Percentiles rank a stretch among this genome's conserved stretches.
Evolutionary conservation across 805 yeast species (phyloP).

Genomic region (Lipomyces yamanashiensis): DNA sequence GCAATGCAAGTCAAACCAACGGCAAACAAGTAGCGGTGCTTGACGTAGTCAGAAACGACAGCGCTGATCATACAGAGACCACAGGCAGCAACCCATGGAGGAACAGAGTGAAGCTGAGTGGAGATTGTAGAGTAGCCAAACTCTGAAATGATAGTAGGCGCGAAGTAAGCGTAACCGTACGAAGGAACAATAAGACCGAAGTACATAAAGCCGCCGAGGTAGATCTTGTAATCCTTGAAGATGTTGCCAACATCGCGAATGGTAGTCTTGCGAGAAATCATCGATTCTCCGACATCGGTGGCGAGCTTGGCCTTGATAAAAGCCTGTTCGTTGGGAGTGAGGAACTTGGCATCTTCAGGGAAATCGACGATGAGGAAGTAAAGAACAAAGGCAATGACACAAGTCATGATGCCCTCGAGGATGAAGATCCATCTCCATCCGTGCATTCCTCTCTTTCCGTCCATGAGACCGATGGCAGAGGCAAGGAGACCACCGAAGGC

Average conservation of each 20-base stretch:
- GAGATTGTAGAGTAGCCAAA: constrained; percentile 70
- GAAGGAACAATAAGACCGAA: constrained; percentile 73
- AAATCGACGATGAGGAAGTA: constrained; percentile 66
- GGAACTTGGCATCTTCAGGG: constrained; percentile 68
- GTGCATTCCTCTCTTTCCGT: constrained; percentile 50
- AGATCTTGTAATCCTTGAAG: constrained; percentile 64
- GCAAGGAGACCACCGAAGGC: constrained; percentile 80
- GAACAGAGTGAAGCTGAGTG: constrained; percentile 81
- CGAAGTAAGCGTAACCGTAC: constrained; percentile 75
- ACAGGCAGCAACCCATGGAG: constrained; percentile 82
- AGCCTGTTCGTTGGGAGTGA: constrained; percentile 56
- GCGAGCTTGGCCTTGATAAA: constrained; percentile 65
- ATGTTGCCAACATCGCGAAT: constrained; percentile 59
- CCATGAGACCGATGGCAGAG: constrained; percentile 61
- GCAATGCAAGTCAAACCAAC: constrained; percentile 46
- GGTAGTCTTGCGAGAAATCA: constrained; percentile 55
- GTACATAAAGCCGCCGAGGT: constrained; percentile 63
- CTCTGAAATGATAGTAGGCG: constrained; percentile 65
- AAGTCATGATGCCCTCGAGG: constrained; percentile 54
- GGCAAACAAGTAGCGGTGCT: constrained; percentile 46
- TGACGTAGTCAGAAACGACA: constrained; percentile 59
- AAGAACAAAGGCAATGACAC: constrained; percentile 43
- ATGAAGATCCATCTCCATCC: constrained; percentile 64
- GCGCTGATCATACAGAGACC: constrained; percentile 69
- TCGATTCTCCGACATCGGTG: constrained; percentile 54